Evolutionary conservation across 495 filamentous ascomycete species (phyloP), one percentile per base, ranked within the genome.

Genomic region (Penicillium soppii): DNA sequence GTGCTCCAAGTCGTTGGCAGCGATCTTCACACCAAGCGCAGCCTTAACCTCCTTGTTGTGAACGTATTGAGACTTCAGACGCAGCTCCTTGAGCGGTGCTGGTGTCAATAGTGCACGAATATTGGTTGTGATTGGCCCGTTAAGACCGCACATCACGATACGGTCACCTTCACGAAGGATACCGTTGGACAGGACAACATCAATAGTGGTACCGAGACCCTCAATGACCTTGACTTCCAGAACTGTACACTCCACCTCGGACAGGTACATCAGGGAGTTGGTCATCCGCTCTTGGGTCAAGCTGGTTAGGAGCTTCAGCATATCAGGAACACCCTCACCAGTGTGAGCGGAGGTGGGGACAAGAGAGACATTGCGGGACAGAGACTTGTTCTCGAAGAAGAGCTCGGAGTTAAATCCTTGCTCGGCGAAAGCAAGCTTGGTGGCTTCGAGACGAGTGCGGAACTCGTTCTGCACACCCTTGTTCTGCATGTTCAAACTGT

Each of bases 11-110:
- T 92, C 91, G 56, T 96, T 95, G 39, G 95, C 95, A 43, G 90
- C 89, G 61, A 99, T 97, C 80, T 99, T 99, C 61, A 99, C 92
- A 85, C 95, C 95, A 58, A 97, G 80, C 2, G 95, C 90, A 9
- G 95, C 95, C 78, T 97, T 99, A 68, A 97, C 92, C 71, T 96
- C 91, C 77, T 97, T 96, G 76, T 99, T 96, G 74, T 99, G 95
- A 10, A 99, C 92, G 57, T 99, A 99, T 51, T 83, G 78, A 5
- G 91, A 95, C 68, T 90, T 98, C 57, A 99, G 80, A 62, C 95
- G 88, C 55, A 99, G 72, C 70, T 99, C 95, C 70, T 90, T 96
- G 61, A 99, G 82, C 39, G 90, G 87, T 13, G 94, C 92, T 1
- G 95, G 95, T 3, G 95, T 99, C 35, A 99, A 77, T 20, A 99